Base-by-base conservation (phyloP, 352 stramenopile species). In the Phytophthora aleatoria region DNA sequence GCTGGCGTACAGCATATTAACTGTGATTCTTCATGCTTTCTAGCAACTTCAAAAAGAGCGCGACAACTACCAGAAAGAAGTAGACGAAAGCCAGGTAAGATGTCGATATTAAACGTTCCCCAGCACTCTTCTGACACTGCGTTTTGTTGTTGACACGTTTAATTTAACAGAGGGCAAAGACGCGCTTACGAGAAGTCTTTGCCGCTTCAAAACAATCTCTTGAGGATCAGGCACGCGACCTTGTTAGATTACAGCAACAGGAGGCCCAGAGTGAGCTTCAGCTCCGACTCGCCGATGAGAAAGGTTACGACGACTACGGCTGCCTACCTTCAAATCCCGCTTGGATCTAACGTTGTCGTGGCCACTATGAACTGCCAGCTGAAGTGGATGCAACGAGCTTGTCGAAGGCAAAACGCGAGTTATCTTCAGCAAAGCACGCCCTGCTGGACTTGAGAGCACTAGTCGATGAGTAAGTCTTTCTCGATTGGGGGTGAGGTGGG, bases 381-480 rank as follows among this genome's bases (percentile, higher is more conserved):
- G 55, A 48, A 48, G 68, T 63, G 31, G 24, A 73, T 30, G 61
- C 57, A 1, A 39, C 50, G 0, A 74, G 61, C 2, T 28, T 81
- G 9, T 63, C 64, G 8, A 70, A 69, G 11, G 58, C 72, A 6
- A 54, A 69, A 35, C 67, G 57, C 5, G 82, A 89, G 15, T 47
- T 85, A 20, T 28, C 35, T 2, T 59, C 69, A 20, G 67, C 67
- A 12, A 83, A 71, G 6, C 61, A 62, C 5, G 79, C 79, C 1
- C 62, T 83, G 1, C 63, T 82, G 9, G 77, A 91, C 38, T 38
- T 91, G 30, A 77, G 79, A 20, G 73, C 74, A 9, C 67, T 91
- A 1, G 77, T 91, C 0, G 82, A 91, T 63, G 82, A 91, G 82
- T 91, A 69, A 50, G 76, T 63, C 31, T 2, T 5, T 20, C 10